Evolutionary conservation across 75 land plant genomes (phyloP), one percentile per base, ranked within the genome.

Genomic region (Selaginella moellendorffii): DNA sequence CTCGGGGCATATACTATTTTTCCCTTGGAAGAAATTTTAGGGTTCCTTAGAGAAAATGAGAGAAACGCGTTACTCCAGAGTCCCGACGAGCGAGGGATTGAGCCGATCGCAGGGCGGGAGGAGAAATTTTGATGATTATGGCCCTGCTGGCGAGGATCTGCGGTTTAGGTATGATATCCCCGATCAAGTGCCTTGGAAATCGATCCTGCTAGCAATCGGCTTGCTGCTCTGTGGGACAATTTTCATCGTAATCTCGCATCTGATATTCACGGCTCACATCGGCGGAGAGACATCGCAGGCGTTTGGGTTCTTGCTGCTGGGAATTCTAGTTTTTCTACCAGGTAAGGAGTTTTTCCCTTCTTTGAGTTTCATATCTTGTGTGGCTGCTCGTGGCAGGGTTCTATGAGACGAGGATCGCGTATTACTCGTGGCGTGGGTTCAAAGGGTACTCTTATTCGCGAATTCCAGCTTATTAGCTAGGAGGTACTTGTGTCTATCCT

Each of bases 381-480:
- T 36, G 14, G 14, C 14, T 36, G 14, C 46, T 36, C 2, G 21
- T 67, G 66, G 54, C 85, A 87, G 96, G 97, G 20, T 90, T 90
- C 63, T 90, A 90, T 68, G 97, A 90, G 73, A 90, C 97, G 22
- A 69, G 93, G 25, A 80, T 90, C 59, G 97, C 93, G 20, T 90
- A 90, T 66, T 90, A 90, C 62, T 82, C 97, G 27, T 88, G 95
- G 93, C 83, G 88, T 26, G 97, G 97, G 29, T 87, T 72, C 46
- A 71, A 77, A 17, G 93, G 92, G 14, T 90, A 82, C 53, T 71
- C 80, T 20, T 90, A 74, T 74, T 64, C 85, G 0, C 75, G 80
- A 26, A 90, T 90, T 51, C 93, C 93, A 9, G 78, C 63, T 54
- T 87, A 87, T 29, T 90, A 72, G 66, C 12, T n/a, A n/a, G n/a